Evolutionary conservation across 768 basidiomycete species (phyloP).

Genomic region (Rhizopogon roseolus): DNA sequence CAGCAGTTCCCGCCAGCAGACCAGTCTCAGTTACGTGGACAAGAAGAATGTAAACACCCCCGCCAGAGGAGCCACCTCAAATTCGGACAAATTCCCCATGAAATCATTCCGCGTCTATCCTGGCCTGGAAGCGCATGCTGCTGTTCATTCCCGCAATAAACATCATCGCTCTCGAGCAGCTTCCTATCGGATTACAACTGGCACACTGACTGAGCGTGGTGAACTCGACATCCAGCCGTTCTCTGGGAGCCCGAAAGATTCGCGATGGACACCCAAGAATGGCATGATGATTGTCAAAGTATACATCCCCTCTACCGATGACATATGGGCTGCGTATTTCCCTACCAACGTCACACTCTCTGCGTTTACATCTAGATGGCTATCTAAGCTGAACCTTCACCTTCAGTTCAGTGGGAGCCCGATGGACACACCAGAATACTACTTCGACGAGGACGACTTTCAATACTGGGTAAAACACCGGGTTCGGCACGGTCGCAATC

Average conservation of each 20-base stretch:
- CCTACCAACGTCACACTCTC: constrained; percentile 24
- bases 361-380: constrained; percentile 27
- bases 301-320: constrained; percentile 33
- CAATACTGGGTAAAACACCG: constrained; percentile 28
- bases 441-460: constrained; percentile 29
- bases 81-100: background rate
- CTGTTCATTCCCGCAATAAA: background rate
- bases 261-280: constrained; percentile 27
- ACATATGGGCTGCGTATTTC: constrained; percentile 35
- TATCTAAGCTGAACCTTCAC: constrained; percentile 31
- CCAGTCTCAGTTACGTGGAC: background rate
- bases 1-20: background rate
- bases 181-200: background rate
- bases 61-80: background rate
- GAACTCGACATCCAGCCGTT: background rate
- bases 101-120: background rate
- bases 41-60: background rate
- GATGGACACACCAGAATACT: constrained; percentile 23
- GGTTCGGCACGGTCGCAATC: constrained; percentile 29
- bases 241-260: background rate
- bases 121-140: background rate
- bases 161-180: constrained; percentile 3
- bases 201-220: background rate
- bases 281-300: constrained; percentile 36
- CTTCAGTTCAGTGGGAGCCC: constrained; percentile 29